A percentile compares a stretch with the other conserved stretches of the same genome.
Conservation (phyloP, 495 filamentous ascomycete genomes). For the Aspergillus leporis region DNA sequence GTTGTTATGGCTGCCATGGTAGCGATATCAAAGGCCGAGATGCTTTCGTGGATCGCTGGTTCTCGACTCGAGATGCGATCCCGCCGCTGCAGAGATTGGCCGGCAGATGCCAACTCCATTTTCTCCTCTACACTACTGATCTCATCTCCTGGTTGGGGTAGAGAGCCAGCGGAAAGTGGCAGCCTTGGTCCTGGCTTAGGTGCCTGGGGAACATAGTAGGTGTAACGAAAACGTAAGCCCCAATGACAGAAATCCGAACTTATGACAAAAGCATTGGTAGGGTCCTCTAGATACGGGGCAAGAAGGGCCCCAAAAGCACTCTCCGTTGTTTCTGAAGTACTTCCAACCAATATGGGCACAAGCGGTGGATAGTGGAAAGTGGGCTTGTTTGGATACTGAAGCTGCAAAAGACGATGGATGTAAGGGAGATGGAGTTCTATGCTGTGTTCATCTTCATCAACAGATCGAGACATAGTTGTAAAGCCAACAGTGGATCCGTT, state of each 20-base stretch:
- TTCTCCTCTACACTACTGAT: constrained; percentile 24
- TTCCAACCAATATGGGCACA: constrained; percentile 88
- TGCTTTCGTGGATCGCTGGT: constrained; percentile 80
- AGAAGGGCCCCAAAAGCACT: constrained; percentile 67
- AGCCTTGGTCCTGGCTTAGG: constrained; percentile 41
- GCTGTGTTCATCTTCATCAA: constrained; percentile 89
- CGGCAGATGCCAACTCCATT: constrained; percentile 35
- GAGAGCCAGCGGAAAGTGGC: constrained; percentile 39
- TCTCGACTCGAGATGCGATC: constrained; percentile 38
- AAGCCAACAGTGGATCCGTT: constrained; percentile 53
- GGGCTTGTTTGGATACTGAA: constrained; percentile 38
- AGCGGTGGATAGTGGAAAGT: constrained; percentile 65
- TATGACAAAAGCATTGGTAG: constrained; percentile 78
- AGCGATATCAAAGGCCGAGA: constrained; percentile 73
- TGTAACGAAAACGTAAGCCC: constrained; percentile 86
- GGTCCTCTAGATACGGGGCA: constrained; percentile 77
- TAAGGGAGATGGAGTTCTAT: constrained; percentile 97
- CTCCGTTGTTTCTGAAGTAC: constrained; percentile 65
- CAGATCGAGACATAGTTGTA: constrained; percentile 64
- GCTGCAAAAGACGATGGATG: constrained; percentile 74
- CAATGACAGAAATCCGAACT: constrained; percentile 98
- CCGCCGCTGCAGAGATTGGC: constrained; percentile 38
- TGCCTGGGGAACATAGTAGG: constrained; percentile 66
- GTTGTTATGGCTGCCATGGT: constrained; percentile 82
- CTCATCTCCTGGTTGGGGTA: constrained; percentile 42